Base-by-base conservation (phyloP, 2,329 filamentous ascomycete species). In the Malbranchea cinnamomea region DNA sequence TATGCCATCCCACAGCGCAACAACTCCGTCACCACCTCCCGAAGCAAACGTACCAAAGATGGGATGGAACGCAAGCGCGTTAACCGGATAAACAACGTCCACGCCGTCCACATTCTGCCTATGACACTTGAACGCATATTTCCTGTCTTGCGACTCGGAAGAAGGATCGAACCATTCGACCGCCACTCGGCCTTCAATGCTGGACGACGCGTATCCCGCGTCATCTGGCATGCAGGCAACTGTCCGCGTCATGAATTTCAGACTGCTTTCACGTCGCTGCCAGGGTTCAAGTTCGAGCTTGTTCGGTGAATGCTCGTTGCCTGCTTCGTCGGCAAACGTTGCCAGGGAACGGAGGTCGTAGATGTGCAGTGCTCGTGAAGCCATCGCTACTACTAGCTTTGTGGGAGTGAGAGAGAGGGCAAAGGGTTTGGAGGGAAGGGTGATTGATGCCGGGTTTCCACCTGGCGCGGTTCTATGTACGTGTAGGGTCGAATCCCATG, bases 81-180 rank as follows among this genome's bases (percentile, higher is more conserved):
- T 89, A 42, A 94, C 85, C 0, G 85, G 85, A 47, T 85, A 93
- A 3, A 94, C 82, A 4, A 93, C 68, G 46, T 93, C 85, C 16
- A 68, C 73, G 28, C 72, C 73, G 24, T 68, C 67, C 31, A 60
- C 50, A 17, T 74, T 67, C 53, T 92, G 82, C 4, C 89, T 72
- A 57, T 98, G 89, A 57, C 89, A 98, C 57, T 98, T 98, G 71
- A 98, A 98, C 9, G 89, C 89, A 53, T 95, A 98, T 55, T 94
- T 95, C 41, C 85, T 72, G 22, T 80, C 78, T 59, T 95, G 85
- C 3, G 80, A 85, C 53, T 87, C 80, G 23, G 74, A 64, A 4
- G 74, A 81, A 10, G 89, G 81, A 49, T 95, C 89, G 52, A 98
- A 95, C 82, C 85, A 95, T 55, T 98, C 89, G 1, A 98, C 89